Evolutionary conservation across 1,284 basidiomycete species (phyloP), one percentile per base, ranked within the genome.

Genomic region (Moesziomyces globuligerus): DNA sequence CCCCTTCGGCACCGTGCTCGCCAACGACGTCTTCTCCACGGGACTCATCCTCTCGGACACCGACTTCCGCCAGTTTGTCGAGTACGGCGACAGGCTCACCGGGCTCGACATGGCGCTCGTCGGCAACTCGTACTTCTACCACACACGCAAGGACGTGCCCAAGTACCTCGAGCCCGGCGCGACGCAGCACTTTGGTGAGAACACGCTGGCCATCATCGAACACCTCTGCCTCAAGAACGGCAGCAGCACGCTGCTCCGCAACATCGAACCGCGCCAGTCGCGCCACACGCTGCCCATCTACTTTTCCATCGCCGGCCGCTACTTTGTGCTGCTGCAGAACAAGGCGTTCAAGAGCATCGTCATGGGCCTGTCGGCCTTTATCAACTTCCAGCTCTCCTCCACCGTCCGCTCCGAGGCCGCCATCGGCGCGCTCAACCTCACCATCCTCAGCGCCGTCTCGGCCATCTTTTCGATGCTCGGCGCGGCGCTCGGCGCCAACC

Each of bases 11-110:
- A 94, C 93, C 0, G 88, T 97, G 56, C 87, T 93, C 40, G 95
- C 95, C 10, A 93, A 92, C 71, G 96, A 98, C 65, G 88, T 98
- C 26, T 98, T 98, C 84, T 89, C 89, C 48, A 95, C 92, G 0
- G 95, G 95, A 0, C 87, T 98, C 55, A 87, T 98, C 48, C 85
- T 96, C 91, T 68, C 55, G 15, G 80, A 78, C 57, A 80, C 66
- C 4, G 73, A 80, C 51, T 77, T 75, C 51, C 64, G 92, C 29
- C 94, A 98, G 78, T 98, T 98, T 72, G 91, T 94, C 76, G 85
- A 91, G 67, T 98, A 98, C 81, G 86, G 96, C 32, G 65, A 75
- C 55, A 59, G 58, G 34, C 72, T 84, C 29, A 81, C 81, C 4
- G 84, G 84, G 2, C 65, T 85, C 23, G 83, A 96, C 89, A 94